phyloP scores from a whole-genome alignment of 2,329 filamentous ascomycete genomes.

The Paecilomyces sp. region DNA sequence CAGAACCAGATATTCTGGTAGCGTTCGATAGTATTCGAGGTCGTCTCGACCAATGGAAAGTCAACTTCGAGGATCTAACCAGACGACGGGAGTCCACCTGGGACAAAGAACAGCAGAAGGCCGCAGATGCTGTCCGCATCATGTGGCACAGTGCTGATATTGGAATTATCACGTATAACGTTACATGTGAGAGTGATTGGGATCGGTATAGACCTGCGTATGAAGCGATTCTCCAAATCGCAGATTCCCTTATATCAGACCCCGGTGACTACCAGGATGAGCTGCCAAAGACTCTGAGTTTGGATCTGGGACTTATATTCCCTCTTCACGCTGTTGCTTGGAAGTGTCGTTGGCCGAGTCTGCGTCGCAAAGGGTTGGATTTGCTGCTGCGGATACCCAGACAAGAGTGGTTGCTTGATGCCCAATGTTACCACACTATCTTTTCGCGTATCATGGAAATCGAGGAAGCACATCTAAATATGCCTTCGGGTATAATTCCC shows the following conservation, averaged over 20 bases:
- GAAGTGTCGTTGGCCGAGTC: slow-evolving; percentile 14
- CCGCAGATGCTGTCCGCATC: slow-evolving; percentile 7
- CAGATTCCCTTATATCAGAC: not conserved
- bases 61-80: slow-evolving; percentile 6
- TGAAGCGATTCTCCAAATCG: not conserved
- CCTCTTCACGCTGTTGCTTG: slow-evolving; percentile 13
- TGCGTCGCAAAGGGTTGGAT: slow-evolving; percentile 11
- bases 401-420: slow-evolving; percentile 9
- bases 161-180: slow-evolving; percentile 2
- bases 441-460: slow-evolving; percentile 11
- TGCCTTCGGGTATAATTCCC: not conserved
- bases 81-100: slow-evolving; percentile 2
- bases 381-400: slow-evolving; percentile 8
- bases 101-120: slow-evolving; percentile 3
- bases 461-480: slow-evolving; percentile 7
- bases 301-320: slow-evolving; percentile 12
- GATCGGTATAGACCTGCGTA: not conserved
- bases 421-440: slow-evolving; percentile 8
- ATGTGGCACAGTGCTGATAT: slow-evolving; percentile 5
- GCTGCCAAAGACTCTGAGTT: slow-evolving; percentile 4
- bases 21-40: not conserved
- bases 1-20: not conserved
- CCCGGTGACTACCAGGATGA: slow-evolving; percentile 4
- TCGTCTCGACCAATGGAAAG: not conserved
- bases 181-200: not conserved